These are phyloP conservation scores for Hypoxylon sp. DNA, from an alignment of 2,329 filamentous ascomycete species.

Conservation along the genomic window DNA sequence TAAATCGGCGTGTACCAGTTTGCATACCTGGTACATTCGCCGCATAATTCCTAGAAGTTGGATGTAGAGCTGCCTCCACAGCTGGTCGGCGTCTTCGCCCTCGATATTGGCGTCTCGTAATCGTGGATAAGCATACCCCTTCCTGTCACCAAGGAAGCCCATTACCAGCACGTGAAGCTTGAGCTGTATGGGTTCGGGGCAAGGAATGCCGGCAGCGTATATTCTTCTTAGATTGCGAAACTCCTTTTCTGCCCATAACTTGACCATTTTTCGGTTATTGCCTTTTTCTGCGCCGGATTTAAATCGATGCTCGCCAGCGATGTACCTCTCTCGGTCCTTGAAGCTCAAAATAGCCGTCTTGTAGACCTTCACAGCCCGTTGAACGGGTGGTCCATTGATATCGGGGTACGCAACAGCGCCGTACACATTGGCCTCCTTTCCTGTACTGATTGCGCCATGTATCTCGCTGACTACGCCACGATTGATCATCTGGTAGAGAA, in stretches of 20 bases:
- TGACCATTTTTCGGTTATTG: conserved; percentile 97
- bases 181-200: conserved; percentile 88
- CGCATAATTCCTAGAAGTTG: conserved; percentile 92
- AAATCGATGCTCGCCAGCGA: conserved; percentile 94
- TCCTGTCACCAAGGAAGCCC: conserved; percentile 89
- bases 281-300: conserved; percentile 92
- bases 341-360: conserved; percentile 98
- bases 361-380: conserved; percentile 97
- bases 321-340: conserved; percentile 97
- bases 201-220: conserved; percentile 86
- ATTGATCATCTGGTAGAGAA: conserved; percentile 96
- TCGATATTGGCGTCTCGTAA: conserved; percentile 87
- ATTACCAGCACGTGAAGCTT: conserved; percentile 97
- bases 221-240: conserved; percentile 93
- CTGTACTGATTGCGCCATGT: conserved; percentile 94
- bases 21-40: conserved; percentile 91
- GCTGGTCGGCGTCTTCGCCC: conserved; percentile 76
- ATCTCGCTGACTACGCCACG: conserved; percentile 89
- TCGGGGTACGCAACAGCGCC: conserved; percentile 80
- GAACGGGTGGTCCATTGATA: conserved; percentile 68
- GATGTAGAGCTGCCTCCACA: conserved; percentile 85
- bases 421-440: conserved; percentile 99
- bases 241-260: conserved; percentile 99
- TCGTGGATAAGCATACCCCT: conserved; percentile 89
- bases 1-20: conserved; percentile 93